phyloP scores from a whole-genome alignment of 768 basidiomycete species.

The Fomitopsis serialis region DNA sequence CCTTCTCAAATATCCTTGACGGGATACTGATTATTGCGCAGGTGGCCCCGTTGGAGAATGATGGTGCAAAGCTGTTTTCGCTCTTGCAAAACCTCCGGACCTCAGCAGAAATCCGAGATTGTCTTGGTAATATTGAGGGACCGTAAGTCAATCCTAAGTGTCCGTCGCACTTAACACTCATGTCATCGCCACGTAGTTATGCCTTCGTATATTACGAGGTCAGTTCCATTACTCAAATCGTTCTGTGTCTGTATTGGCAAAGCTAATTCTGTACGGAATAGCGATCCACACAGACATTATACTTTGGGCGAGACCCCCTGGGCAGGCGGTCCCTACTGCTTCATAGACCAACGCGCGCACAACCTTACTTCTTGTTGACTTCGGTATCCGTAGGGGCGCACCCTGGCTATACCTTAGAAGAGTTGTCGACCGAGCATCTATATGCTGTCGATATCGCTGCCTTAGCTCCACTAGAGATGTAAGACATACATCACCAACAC shows the following conservation, averaged over 20 bases:
- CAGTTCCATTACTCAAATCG: constrained; percentile 17
- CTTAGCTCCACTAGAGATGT: constrained; percentile 23
- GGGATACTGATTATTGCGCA: constrained; percentile 19
- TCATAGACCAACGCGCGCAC: constrained; percentile 44
- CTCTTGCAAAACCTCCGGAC: constrained; percentile 19
- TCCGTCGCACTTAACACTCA: no score
- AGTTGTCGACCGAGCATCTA: constrained; percentile 54
- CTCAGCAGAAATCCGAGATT: constrained; percentile 38
- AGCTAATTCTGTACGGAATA: no score
- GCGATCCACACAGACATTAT: constrained; percentile 31
- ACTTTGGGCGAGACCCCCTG: constrained; percentile 78
- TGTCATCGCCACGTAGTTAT: constrained; percentile 42
- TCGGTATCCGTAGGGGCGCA: constrained; percentile 57
- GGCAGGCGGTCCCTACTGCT: constrained; percentile 83
- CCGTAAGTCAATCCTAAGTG: constrained; percentile 49
- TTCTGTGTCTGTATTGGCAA: no score
- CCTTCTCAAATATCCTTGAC: not conserved
- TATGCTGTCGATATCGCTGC: constrained; percentile 44
- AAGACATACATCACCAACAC: constrained; percentile 5
- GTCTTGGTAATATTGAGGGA: constrained; percentile 67
- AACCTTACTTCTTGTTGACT: constrained; percentile 54
- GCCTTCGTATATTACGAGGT: constrained; percentile 80
- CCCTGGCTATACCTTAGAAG: constrained; percentile 47
- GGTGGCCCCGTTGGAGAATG: constrained; percentile 63
- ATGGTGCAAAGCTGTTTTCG: constrained; percentile 52